Conservation (phyloP, 2,329 filamentous ascomycete species). For the Monosporascus sp. region DNA sequence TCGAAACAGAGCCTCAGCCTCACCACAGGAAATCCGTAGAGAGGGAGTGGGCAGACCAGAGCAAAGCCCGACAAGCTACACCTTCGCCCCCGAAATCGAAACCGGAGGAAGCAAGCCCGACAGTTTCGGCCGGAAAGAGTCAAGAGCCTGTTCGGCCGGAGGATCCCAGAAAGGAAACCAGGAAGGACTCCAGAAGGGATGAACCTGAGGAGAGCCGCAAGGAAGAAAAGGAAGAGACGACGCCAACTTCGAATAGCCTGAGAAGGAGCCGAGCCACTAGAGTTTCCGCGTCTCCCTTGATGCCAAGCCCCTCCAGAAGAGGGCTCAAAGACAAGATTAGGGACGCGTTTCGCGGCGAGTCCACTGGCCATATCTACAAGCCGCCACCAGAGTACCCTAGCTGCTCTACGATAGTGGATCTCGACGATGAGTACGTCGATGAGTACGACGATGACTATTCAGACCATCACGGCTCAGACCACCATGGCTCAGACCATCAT, state of each 20-base stretch:
- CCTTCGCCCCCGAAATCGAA: constrained; percentile 13
- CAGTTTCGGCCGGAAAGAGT: constrained; percentile 7
- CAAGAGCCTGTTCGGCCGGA: constrained; percentile 9
- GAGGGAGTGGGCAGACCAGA: constrained; percentile 30
- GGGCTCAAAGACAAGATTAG: constrained; percentile 54
- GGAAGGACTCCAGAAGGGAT: constrained; percentile 12
- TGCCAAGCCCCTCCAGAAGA: constrained; percentile 36
- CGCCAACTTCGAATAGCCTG: constrained; percentile 34
- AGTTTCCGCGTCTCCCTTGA: constrained; percentile 42
- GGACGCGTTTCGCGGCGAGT: constrained; percentile 60
- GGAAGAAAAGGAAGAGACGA: constrained; percentile 24
- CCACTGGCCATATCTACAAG: constrained; percentile 37
- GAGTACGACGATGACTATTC: constrained; percentile 24
- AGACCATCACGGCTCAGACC: not conserved
- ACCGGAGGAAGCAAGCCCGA: constrained; percentile 9
- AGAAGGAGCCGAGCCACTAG: constrained; percentile 54
- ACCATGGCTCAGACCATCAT: constrained; percentile 4
- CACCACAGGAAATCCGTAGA: constrained; percentile 25
- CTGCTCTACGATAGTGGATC: constrained; percentile 34
- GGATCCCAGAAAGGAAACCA: constrained; percentile 9
- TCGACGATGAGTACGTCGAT: constrained; percentile 22
- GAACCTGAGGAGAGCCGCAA: constrained; percentile 13
- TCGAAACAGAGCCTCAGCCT: constrained; percentile 20
- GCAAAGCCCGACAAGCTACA: constrained; percentile 19
- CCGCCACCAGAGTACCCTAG: constrained; percentile 44